Evolutionary conservation across 768 basidiomycete species (phyloP), one percentile per base, ranked within the genome.

Genomic region (Suillus bovinus): DNA sequence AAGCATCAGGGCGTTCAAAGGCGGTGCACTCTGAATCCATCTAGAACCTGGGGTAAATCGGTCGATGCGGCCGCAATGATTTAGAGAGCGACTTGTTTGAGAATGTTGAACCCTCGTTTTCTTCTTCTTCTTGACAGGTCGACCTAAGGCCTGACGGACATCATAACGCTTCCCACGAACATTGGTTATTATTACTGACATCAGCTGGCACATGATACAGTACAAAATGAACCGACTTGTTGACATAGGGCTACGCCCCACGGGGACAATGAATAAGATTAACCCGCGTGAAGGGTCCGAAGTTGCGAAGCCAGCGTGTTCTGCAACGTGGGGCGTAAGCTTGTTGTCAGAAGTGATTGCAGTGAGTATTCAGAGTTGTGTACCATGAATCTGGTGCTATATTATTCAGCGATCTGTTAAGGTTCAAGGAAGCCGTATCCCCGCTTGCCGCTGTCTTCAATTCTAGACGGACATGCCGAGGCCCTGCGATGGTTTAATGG

Each of bases 11-110:
- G 17, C 34, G 34, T 34, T n/a, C 22, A 8, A 55, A 31, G 34
- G 53, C 34, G 22, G 34, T 31, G 36, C 22, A 55, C 34, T 38
- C 54, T 22, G 36, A 24, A 24, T 55, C 24, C 24, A 55, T 55
- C 53, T 16, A 54, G 53, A 54, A 54, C 34, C 34, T 55, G 36
- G 36, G 54, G 36, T 56, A 38, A 34, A 55, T 55, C 34, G 54
- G 54, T 56, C 16, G 9, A 27, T 17, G 17, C 24, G 33, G 33
- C 22, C 22, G 16, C 24, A 55, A 38, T 24, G 54, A 55, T 38
- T 17, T 55, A 24, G 54, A 36, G 22, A 27, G 20, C 1, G 54
- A 24, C 36, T 34, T 10, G 11, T 11, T 10, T 20, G n/a, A 4
- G n/a, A 24, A 38, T 27, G 16, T 55, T 17, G 14, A 36, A 16